These are phyloP conservation scores for Cryphonectria nitschkei DNA, from an alignment of 2,329 filamentous ascomycete genomes.

Conservation along the genomic window DNA sequence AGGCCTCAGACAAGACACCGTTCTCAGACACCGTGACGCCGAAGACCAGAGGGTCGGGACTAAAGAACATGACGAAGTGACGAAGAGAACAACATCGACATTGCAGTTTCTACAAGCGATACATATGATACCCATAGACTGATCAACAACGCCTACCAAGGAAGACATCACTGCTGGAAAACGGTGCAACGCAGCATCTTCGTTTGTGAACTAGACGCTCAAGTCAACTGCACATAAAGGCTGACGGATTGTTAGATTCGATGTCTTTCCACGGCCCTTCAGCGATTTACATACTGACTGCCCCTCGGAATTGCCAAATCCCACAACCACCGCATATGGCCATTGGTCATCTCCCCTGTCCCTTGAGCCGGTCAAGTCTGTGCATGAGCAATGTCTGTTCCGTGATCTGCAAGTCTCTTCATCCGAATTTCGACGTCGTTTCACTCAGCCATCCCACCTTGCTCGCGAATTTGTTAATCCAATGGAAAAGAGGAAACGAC, in stretches of 20 bases:
- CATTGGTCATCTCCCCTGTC: not conserved
- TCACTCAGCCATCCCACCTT: not conserved
- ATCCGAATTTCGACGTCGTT: not conserved
- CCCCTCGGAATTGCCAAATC: not conserved
- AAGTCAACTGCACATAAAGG: not conserved
- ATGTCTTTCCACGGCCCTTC: not conserved
- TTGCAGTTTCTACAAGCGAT: not conserved
- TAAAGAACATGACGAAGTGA: constrained; percentile 41
- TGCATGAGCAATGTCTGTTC: not conserved
- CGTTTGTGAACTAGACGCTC: not conserved
- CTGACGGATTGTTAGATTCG: not conserved
- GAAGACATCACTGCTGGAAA: not conserved
- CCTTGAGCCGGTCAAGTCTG: not conserved
- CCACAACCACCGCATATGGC: not conserved
- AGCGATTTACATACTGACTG: not conserved
- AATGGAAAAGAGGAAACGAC: no score
- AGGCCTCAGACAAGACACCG: constrained; percentile 42
- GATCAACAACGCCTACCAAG: not conserved
- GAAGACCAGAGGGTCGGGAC: constrained; percentile 40
- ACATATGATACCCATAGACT: constrained; percentile 28
- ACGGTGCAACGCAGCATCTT: not conserved
- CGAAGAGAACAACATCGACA: constrained; percentile 8
- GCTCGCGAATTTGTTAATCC: not conserved
- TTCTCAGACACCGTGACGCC: constrained; percentile 47
- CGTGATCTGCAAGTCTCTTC: not conserved